Percentiles rank a stretch among this genome's conserved stretches.
Evolutionary conservation across 225 moss, liverwort and hornwort genomes (phyloP).

Genomic region (Thuidium tamariscinum): DNA sequence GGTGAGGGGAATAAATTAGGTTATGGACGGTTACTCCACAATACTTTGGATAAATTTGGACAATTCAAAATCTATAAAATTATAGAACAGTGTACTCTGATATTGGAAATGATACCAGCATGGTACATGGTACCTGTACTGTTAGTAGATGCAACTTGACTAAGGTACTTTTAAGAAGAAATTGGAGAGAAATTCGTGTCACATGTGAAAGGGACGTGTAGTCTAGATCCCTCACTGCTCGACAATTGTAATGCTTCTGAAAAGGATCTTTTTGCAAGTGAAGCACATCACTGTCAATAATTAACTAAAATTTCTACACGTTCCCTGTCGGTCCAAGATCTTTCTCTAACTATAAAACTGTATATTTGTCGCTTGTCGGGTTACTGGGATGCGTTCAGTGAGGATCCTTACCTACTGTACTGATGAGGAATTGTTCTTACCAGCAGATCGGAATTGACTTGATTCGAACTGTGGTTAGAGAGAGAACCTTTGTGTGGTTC

Average conservation of each 20-base stretch:
- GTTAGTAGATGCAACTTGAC: neutral
- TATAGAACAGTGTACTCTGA: too few species aligned
- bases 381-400: neutral
- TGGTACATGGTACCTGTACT: too few species aligned
- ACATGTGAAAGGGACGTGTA: neutral
- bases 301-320: neutral
- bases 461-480: neutral
- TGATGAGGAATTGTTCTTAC: neutral
- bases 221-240: neutral
- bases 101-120: neutral
- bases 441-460: neutral
- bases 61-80: neutral
- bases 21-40: neutral
- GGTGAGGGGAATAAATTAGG: neutral
- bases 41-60: neutral
- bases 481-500: neutral
- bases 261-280: neutral
- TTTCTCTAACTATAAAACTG: neutral
- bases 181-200: neutral
- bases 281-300: neutral
- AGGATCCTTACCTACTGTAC: neutral
- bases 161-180: neutral
- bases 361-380: neutral
- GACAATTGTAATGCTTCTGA: neutral
- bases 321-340: neutral